These are phyloP conservation scores for Pythium biforme DNA, from an alignment of 352 stramenopile genomes.

Conservation along the genomic window DNA sequence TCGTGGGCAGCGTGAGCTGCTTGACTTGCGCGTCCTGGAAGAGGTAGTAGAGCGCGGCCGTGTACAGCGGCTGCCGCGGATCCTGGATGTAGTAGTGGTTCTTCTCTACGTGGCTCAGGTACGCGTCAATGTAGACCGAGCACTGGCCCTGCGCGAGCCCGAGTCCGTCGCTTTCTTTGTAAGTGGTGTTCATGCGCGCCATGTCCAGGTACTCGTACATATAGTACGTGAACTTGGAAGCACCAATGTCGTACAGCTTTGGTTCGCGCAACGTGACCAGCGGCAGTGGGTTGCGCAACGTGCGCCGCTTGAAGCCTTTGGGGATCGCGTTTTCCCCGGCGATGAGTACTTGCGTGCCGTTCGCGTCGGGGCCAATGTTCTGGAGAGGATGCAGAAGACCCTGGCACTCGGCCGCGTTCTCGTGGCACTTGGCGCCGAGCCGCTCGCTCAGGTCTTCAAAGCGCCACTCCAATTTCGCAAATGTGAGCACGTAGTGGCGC, in stretches of 20 bases:
- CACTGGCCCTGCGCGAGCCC: slow-evolving; percentile 32
- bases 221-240: slow-evolving; percentile 3
- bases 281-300: slow-evolving; percentile 5
- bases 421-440: slow-evolving; percentile 35
- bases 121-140: slow-evolving; percentile 42
- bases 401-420: slow-evolving; percentile 24
- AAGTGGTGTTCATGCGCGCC: slow-evolving; percentile 14
- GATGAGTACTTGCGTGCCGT: background rate
- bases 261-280: slow-evolving; percentile 4
- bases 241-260: slow-evolving; percentile 2
- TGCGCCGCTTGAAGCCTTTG: background rate
- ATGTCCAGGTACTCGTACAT: slow-evolving; percentile 16
- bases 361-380: slow-evolving; percentile 25
- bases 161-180: slow-evolving; percentile 21
- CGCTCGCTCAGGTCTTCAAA: slow-evolving; percentile 29
- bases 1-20: background rate
- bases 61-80: slow-evolving; percentile 44
- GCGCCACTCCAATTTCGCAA: slow-evolving; percentile 37
- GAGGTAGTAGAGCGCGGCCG: slow-evolving; percentile 45
- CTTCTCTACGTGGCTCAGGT: slow-evolving; percentile 34
- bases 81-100: slow-evolving; percentile 49
- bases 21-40: slow-evolving; percentile 42
- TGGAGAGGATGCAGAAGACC: slow-evolving; percentile 40
- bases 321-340: slow-evolving; percentile 1
- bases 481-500: slow-evolving; percentile 42